Base-by-base conservation (phyloP, 352 stramenopile genomes). In the Plasmopara muralis region DNA sequence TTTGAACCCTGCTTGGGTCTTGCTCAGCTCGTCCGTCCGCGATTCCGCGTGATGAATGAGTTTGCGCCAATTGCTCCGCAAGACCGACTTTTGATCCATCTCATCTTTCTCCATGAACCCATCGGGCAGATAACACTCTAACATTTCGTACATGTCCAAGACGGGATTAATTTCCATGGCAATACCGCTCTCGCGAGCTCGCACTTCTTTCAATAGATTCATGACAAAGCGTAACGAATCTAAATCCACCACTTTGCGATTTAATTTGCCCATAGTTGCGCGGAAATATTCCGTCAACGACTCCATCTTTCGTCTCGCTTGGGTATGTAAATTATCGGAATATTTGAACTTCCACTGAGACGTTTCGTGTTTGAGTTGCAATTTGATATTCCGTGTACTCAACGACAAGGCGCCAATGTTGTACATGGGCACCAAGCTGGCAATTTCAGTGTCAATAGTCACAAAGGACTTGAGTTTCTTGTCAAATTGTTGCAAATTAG, bases 61-160 rank as follows among this genome's bases (percentile, higher is more conserved):
- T 55, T 97, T 98, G 42, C 97, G 95, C 96, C 96, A 99, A 53
- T 97, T 98, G 50, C 87, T 95, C 25, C 89, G 87, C 6, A 99
- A 68, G 13, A 99, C 94, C 14, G 91, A 98, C 71, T 98, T 98
- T 60, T 98, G 96, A 53, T 99, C 96, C 72, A 98, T 98, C 62
- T 99, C 96, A 58, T 98, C 93, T 59, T 99, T 98, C 55, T 98
- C 95, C 94, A 99, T 98, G 65, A 98, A 98, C 4, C 89, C 91
- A 25, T 95, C 81, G 4, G 91, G 87, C 1, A 97, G 41, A 53
- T 96, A 97, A 37, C 92, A 93, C 62, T 97, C 89, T 15, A 98
- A 79, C 91, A 99, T 97, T 49, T 93, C 87, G 76, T 99, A 99
- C 96, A 99, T 98, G 45, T 98, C 95, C 46, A 99, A 81, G 39